Conservation (phyloP, 331 rosid species). For the Pyracantha coccinea region DNA sequence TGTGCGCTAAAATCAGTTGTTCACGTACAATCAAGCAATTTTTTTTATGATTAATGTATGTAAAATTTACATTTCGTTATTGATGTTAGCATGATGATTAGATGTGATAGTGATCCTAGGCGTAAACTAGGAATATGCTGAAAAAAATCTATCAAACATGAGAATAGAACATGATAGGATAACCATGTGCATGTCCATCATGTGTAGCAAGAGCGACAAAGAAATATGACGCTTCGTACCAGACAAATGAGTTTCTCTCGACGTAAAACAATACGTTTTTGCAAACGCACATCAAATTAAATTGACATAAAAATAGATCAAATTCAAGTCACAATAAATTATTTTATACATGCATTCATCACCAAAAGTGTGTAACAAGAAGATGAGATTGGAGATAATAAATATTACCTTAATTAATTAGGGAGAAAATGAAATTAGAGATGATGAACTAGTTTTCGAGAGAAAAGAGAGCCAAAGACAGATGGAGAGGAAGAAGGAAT, state of each 20-base stretch:
- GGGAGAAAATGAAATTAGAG: not conserved
- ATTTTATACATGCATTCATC: not conserved
- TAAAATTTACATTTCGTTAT: no score
- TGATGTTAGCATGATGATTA: no score
- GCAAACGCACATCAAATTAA: not conserved
- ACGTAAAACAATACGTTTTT: no score
- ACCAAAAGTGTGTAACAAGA: not conserved
- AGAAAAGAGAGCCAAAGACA: not conserved
- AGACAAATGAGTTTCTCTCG: no score
- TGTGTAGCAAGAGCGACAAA: no score
- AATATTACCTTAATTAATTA: not conserved
- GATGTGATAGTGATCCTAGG: no score
- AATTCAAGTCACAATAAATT: not conserved
- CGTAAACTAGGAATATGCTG: not conserved
- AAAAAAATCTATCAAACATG: no score
- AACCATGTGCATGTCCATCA: fast-evolving
- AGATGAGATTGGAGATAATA: not conserved
- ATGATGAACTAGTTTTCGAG: not conserved
- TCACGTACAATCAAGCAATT: no score
- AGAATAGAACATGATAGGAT: no score
- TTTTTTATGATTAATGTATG: no score
- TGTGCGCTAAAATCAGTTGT: no score
- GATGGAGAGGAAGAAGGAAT: not conserved
- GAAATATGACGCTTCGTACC: no score
- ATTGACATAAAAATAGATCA: not conserved